Conservation (phyloP, 352 stramenopile genomes). For the Globisporangium cederbergense region DNA sequence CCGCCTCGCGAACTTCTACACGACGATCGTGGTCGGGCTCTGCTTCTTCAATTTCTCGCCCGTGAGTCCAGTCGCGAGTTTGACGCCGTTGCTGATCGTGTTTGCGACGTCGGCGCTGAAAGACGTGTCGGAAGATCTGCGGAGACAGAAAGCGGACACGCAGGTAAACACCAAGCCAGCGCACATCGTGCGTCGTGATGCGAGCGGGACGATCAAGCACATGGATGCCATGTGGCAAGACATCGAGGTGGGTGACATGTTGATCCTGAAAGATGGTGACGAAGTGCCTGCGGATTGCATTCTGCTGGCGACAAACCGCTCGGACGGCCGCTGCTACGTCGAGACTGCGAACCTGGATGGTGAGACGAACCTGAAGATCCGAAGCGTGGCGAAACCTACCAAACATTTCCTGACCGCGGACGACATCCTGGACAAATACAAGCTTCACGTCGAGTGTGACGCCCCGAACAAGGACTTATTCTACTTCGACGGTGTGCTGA, state of each 20-base stretch:
- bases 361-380: conserved; percentile 88
- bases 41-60: conserved; percentile 89
- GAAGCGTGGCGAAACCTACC: conserved; percentile 68
- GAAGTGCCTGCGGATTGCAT: conserved; percentile 83
- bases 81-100: conserved; percentile 84
- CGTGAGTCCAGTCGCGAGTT: conserved; percentile 76
- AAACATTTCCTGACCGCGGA: conserved; percentile 74
- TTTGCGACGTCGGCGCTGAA: conserved; percentile 88
- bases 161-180: conserved; percentile 75
- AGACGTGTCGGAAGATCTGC: conserved; percentile 80
- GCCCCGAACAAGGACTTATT: conserved; percentile 84
- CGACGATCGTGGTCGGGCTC: conserved; percentile 84
- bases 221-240: conserved; percentile 80
- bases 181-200: conserved; percentile 71
- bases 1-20: conserved; percentile 87
- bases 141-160: conserved; percentile 71
- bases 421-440: conserved; percentile 66
- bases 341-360: conserved; percentile 87
- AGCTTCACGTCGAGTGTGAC: conserved; percentile 74
- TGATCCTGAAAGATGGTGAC: conserved; percentile 80
- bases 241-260: conserved; percentile 79
- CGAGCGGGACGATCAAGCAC: conserved; percentile 49
- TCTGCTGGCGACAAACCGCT: conserved; percentile 66
- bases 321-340: conserved; percentile 79
- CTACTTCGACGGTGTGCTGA: conserved; percentile 78